Conservation (phyloP, 176 grass and related monocot species). For the maize (Zea mays) region DNA sequence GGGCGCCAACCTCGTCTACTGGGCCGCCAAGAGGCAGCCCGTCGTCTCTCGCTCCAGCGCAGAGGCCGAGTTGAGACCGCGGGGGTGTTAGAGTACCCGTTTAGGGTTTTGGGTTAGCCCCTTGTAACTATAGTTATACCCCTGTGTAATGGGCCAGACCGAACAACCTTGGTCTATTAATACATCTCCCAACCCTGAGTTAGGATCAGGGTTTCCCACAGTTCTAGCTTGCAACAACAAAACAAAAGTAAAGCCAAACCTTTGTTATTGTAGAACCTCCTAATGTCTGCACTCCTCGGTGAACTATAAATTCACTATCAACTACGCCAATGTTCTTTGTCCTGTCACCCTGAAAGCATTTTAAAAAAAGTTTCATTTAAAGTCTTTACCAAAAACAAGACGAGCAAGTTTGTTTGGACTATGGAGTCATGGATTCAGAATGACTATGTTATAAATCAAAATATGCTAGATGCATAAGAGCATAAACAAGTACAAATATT, state of each 20-base stretch:
- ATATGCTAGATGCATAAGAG: background rate
- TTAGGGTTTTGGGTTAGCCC: too few species aligned
- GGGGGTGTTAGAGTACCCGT: too few species aligned
- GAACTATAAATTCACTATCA: conserved; percentile 83
- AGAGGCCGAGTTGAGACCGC: too few species aligned
- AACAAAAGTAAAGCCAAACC: conserved; percentile 46
- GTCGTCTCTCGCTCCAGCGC: too few species aligned
- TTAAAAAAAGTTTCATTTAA: background rate
- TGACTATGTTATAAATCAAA: background rate
- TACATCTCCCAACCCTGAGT: too few species aligned
- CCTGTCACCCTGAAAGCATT: conserved; percentile 68
- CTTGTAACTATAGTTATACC: too few species aligned
- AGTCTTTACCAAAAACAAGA: background rate
- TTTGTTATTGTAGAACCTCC: conserved; percentile 56
- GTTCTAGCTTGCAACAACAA: conserved; percentile 16
- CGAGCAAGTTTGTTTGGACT: background rate
- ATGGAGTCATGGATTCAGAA: conserved; percentile 1
- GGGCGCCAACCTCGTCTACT: too few species aligned
- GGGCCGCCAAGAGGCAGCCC: too few species aligned
- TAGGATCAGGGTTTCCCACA: too few species aligned
- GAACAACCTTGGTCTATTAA: too few species aligned
- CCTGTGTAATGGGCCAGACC: too few species aligned
- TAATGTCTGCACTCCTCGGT: conserved; percentile 73
- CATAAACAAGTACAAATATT: conserved; percentile 13
- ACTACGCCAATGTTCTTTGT: conserved; percentile 73